Evolutionary conservation across 768 basidiomycete genomes (phyloP).

Genomic region (Xanthoconium purpureum): DNA sequence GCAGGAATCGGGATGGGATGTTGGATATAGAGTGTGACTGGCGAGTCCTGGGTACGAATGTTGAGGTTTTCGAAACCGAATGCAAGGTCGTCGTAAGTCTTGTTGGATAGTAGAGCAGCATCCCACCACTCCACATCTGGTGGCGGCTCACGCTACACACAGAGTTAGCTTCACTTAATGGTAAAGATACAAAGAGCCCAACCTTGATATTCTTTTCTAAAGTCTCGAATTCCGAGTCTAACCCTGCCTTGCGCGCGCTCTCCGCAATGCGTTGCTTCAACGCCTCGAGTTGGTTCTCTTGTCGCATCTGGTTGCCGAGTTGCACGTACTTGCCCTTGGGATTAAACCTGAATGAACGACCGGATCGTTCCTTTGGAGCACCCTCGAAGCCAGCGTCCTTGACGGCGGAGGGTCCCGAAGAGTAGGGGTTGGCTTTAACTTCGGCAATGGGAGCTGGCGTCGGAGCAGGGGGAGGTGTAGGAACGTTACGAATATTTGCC

Average conservation of each 20-base stretch:
- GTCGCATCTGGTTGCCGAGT: slow-evolving; percentile 65
- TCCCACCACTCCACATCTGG: slow-evolving; percentile 99
- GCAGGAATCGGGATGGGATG: slow-evolving; percentile 97
- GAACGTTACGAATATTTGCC: slow-evolving; percentile 76
- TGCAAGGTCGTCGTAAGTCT: slow-evolving; percentile 73
- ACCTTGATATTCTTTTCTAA: slow-evolving; percentile 89
- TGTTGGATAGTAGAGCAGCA: slow-evolving; percentile 73
- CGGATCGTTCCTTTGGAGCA: slow-evolving; percentile 66
- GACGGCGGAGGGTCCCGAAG: slow-evolving; percentile 42
- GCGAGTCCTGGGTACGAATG: slow-evolving; percentile 64
- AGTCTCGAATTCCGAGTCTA: slow-evolving; percentile 90
- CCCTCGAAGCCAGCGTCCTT: slow-evolving; percentile 71
- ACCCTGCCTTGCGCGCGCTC: slow-evolving; percentile 86
- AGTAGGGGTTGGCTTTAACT: slow-evolving; percentile 72
- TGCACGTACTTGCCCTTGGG: slow-evolving; percentile 89
- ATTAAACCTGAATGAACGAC: slow-evolving; percentile 80
- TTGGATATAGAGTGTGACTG: slow-evolving; percentile 88
- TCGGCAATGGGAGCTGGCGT: slow-evolving; percentile 39
- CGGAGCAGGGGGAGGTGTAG: slow-evolving; percentile 54
- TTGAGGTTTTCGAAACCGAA: slow-evolving; percentile 56
- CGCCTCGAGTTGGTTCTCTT: slow-evolving; percentile 80
- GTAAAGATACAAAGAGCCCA: slow-evolving; percentile 15
- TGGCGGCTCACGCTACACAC: slow-evolving; percentile 71
- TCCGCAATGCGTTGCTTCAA: slow-evolving; percentile 93
- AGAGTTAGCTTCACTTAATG: background rate